Percentiles rank a stretch among this genome's conserved stretches.
These are phyloP conservation scores for Microcyclospora pomicola DNA, from an alignment of 2,329 filamentous ascomycete species.

Conservation along the genomic window DNA sequence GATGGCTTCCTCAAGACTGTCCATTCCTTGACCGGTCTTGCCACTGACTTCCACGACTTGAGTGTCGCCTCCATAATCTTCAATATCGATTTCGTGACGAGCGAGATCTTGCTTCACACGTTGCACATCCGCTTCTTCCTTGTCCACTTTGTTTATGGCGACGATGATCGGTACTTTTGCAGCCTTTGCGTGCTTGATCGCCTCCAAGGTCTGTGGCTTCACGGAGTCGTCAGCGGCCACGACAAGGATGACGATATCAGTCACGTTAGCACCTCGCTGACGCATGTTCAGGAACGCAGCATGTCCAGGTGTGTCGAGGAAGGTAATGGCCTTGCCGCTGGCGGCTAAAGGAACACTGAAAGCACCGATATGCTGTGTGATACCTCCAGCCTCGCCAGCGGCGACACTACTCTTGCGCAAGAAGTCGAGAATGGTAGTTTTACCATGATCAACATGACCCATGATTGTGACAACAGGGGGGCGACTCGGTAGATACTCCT, in stretches of 20 bases:
- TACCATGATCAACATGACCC: constrained; percentile 97
- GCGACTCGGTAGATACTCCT: constrained; percentile 52
- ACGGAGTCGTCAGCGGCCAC: constrained; percentile 96
- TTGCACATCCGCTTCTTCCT: constrained; percentile 65
- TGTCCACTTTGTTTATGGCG: constrained; percentile 95
- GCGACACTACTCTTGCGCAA: constrained; percentile 85
- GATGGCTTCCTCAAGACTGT: constrained; percentile 81
- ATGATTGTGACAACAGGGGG: constrained; percentile 97
- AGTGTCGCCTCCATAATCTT: constrained; percentile 89
- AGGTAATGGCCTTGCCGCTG: constrained; percentile 64
- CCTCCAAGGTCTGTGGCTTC: constrained; percentile 92
- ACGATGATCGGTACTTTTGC: constrained; percentile 92
- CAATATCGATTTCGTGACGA: constrained; percentile 72
- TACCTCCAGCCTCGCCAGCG: constrained; percentile 84
- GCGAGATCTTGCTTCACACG: constrained; percentile 80
- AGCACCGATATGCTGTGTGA: constrained; percentile 96
- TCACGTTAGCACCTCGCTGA: constrained; percentile 86
- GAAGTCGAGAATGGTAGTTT: constrained; percentile 91
- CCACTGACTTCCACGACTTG: constrained; percentile 86
- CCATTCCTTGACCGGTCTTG: constrained; percentile 85
- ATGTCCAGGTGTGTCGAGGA: constrained; percentile 92
- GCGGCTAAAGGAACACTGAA: constrained; percentile 75
- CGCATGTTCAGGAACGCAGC: constrained; percentile 94
- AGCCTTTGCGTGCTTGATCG: constrained; percentile 78
- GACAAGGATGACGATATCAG: constrained; percentile 90